Conservation (phyloP, 306 rosid genomes). For the Casuarina cunninghamiana region DNA sequence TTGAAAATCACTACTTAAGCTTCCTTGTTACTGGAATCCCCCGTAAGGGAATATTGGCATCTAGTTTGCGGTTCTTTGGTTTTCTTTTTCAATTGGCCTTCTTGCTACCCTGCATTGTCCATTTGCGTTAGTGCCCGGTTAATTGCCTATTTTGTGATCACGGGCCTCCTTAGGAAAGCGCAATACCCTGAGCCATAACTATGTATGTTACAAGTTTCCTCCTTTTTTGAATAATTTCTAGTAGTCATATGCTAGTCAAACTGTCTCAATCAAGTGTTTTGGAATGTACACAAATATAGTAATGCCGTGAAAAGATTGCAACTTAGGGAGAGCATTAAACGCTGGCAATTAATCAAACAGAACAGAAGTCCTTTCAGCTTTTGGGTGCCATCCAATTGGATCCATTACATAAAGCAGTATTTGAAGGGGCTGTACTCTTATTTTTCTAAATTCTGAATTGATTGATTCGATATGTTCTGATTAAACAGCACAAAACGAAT, state of each 20-base stretch:
- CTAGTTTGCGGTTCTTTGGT: neutral
- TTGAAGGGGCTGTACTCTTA: neutral
- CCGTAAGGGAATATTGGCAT: neutral
- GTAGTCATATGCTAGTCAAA: neutral
- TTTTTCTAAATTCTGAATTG: neutral
- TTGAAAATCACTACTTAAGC: neutral
- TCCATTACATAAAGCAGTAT: neutral
- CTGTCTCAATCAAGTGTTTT: neutral
- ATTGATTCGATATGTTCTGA: neutral
- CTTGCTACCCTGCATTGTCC: neutral
- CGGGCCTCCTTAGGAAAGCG: neutral
- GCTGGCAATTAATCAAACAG: neutral
- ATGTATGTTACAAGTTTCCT: neutral
- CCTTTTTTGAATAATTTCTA: neutral
- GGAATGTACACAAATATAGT: neutral
- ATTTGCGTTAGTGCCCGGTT: neutral
- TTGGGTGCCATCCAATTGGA: neutral
- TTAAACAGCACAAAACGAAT: neutral
- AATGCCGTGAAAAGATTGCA: neutral
- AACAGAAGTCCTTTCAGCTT: neutral
- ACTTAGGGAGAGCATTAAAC: neutral
- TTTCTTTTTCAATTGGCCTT: neutral
- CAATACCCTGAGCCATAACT: neutral
- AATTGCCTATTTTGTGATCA: constrained; percentile 4
- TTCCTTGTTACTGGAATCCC: neutral